phyloP scores from a whole-genome alignment of 2,329 filamentous ascomycete genomes.

The Calonectria honghensis region DNA sequence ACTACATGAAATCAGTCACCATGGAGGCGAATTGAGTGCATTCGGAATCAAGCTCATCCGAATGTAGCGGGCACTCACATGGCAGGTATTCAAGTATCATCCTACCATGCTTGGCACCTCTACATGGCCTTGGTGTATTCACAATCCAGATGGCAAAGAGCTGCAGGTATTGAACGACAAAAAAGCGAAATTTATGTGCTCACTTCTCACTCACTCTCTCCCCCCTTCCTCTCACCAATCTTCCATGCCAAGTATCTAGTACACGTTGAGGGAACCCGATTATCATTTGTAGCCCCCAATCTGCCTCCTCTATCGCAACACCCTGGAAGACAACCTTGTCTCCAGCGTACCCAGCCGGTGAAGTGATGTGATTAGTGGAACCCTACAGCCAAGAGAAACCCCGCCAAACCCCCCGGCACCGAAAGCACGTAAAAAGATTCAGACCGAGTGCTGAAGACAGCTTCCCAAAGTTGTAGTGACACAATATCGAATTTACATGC shows the following conservation, averaged over 20 bases:
- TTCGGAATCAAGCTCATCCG: neutral
- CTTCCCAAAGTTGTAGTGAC: constrained; percentile 42
- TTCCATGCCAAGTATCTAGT: constrained; percentile 50
- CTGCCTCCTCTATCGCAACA: constrained; percentile 46
- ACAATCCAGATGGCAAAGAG: neutral
- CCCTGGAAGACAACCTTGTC: constrained; percentile 39
- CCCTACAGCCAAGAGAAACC: constrained; percentile 44
- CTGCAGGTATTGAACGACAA: constrained; percentile 22
- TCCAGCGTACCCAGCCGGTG: constrained; percentile 41
- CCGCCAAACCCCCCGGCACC: constrained; percentile 25
- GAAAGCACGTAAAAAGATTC: constrained; percentile 37
- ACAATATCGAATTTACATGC: constrained; percentile 78
- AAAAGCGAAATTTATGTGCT: constrained; percentile 39
- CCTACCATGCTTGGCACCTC: neutral
- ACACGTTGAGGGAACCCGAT: constrained; percentile 49
- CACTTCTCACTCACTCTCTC: constrained; percentile 35
- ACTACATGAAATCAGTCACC: neutral
- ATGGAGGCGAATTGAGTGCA: neutral
- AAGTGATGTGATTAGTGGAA: constrained; percentile 50
- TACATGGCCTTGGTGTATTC: neutral
- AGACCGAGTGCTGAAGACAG: constrained; percentile 37
- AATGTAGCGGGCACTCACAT: neutral
- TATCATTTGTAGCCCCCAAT: constrained; percentile 39
- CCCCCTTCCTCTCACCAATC: constrained; percentile 19
- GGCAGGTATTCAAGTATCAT: neutral